Base-by-base conservation (phyloP, 768 basidiomycete genomes). In the Pleurotus eryngii region DNA sequence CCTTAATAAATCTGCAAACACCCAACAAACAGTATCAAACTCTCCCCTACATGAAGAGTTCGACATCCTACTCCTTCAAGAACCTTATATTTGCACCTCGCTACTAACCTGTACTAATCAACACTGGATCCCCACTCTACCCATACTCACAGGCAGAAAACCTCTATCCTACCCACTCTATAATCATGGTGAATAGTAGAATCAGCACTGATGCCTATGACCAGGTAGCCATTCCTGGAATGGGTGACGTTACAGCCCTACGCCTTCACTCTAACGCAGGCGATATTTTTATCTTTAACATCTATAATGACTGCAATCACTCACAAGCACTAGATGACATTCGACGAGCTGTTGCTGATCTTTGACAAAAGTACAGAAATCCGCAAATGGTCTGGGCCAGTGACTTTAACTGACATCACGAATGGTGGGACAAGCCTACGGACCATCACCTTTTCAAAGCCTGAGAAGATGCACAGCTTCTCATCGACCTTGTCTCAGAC, bases 331-430 rank as follows among this genome's bases (percentile, higher is more conserved):
- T 43, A 15, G 51, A 58, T 4, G 27, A 53, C 3, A 26, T 61
- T 4, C 47, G 42, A 15, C 24, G 15, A 8, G 11, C 40, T 5
- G 30, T 63, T 0, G 26, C 43, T 0, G 3, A 26, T 0, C 14
- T 43, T 1, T 4, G 5, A 5, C 5, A 5, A 11, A 15, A 18
- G 40, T 61, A 42, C 50, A 46, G 60, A 8, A 18, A 37, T 9
- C 22, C 39, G 2, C 42, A 61, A 8, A n/a, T 68, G 4, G 55
- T 75, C 1, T 77, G 73, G 76, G 39, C 61, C 0, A 70, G 78
- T 0, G 71, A 78, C 61, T 78, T 76, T 65, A 77, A 78, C 56
- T 47, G 68, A 15, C 76, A 79, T 57, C 72, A 77, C 63, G 72
- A 69, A 0, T 18, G 71, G 5, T 79, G 77, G 77, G 76, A 79